Evolutionary conservation across 2,329 filamentous ascomycete genomes (phyloP).

Genomic region (Colletotrichum sp.): DNA sequence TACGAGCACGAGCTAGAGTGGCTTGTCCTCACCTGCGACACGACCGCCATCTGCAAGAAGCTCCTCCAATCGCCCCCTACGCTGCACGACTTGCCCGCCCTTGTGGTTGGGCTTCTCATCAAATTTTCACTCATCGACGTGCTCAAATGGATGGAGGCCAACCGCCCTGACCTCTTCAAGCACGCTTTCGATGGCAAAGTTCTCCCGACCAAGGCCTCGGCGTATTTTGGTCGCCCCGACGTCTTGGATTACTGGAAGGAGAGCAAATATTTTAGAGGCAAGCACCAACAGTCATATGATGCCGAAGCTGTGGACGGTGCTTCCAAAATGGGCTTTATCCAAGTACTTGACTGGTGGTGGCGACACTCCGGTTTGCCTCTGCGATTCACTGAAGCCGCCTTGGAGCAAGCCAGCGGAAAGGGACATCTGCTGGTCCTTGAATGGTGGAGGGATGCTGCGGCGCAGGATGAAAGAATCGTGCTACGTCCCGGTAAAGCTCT

Average conservation of each 20-base stretch:
- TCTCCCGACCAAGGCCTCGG: slow-evolving; percentile 86
- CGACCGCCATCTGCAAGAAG: slow-evolving; percentile 74
- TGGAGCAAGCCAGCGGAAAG: slow-evolving; percentile 86
- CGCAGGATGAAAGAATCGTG: slow-evolving; percentile 60
- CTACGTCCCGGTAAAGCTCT: slow-evolving; percentile 87
- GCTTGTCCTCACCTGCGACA: slow-evolving; percentile 76
- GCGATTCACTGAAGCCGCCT: slow-evolving; percentile 83
- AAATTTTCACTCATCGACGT: slow-evolving; percentile 86
- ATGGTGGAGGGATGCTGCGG: slow-evolving; percentile 85
- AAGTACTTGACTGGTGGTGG: slow-evolving; percentile 92
- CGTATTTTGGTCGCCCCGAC: slow-evolving; percentile 82
- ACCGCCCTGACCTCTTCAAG: slow-evolving; percentile 64
- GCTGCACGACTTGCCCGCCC: slow-evolving; percentile 74
- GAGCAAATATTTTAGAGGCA: slow-evolving; percentile 80
- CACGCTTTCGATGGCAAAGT: slow-evolving; percentile 86
- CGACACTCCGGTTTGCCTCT: slow-evolving; percentile 76
- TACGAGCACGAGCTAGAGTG: slow-evolving; percentile 85
- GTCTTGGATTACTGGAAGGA: slow-evolving; percentile 93
- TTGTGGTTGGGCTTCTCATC: slow-evolving; percentile 88
- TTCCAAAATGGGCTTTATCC: slow-evolving; percentile 82
- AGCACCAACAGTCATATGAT: slow-evolving; percentile 72
- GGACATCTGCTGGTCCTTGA: slow-evolving; percentile 86
- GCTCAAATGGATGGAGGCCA: slow-evolving; percentile 69
- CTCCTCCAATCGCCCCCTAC: slow-evolving; percentile 74
- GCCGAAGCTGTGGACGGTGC: slow-evolving; percentile 86